A percentile compares a stretch with the other conserved stretches of the same genome.
phyloP scores from a whole-genome alignment of 164 flowering plant genomes.

The Stephania yunnanensis region DNA sequence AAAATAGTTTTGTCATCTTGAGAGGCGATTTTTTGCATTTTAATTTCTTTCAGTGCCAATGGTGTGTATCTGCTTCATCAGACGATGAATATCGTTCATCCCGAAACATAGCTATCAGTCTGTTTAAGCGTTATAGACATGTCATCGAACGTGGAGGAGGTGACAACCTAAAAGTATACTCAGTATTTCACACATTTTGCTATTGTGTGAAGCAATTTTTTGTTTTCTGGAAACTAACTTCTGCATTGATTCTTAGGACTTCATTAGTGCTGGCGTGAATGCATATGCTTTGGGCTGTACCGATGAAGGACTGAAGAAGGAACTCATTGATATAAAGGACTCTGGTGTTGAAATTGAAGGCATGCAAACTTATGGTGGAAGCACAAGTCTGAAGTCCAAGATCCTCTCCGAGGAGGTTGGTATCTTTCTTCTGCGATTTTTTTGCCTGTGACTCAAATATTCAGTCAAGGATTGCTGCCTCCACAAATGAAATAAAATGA shows the following conservation, averaged over 20 bases:
- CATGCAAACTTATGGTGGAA: slow-evolving; percentile 60
- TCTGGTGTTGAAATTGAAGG: slow-evolving; percentile 74
- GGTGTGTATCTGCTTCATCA: slow-evolving; percentile 38
- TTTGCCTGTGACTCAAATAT: neutral
- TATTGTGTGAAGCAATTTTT: slow-evolving; percentile 2
- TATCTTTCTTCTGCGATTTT: neutral
- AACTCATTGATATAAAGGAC: slow-evolving; percentile 67
- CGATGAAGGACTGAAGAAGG: slow-evolving; percentile 81
- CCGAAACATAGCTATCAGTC: slow-evolving; percentile 82
- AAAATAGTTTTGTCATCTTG: neutral
- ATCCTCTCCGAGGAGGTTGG: slow-evolving; percentile 66
- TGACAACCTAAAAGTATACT: slow-evolving; percentile 78
- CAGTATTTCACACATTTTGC: slow-evolving; percentile 9
- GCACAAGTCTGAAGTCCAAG: slow-evolving; percentile 66
- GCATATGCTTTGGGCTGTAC: slow-evolving; percentile 96
- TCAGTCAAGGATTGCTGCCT: neutral
- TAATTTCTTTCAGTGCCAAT: slow-evolving; percentile 43
- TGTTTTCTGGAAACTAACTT: neutral
- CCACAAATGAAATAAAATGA: neutral
- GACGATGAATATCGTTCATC: slow-evolving; percentile 95
- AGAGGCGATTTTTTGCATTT: neutral
- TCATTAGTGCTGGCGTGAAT: slow-evolving; percentile 88
- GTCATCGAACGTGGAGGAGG: slow-evolving; percentile 83
- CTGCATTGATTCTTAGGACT: slow-evolving; percentile 47
- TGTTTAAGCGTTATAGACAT: slow-evolving; percentile 75